These are phyloP conservation scores for Phlebiopsis gigantea DNA, from an alignment of 768 basidiomycete species.

Conservation along the genomic window DNA sequence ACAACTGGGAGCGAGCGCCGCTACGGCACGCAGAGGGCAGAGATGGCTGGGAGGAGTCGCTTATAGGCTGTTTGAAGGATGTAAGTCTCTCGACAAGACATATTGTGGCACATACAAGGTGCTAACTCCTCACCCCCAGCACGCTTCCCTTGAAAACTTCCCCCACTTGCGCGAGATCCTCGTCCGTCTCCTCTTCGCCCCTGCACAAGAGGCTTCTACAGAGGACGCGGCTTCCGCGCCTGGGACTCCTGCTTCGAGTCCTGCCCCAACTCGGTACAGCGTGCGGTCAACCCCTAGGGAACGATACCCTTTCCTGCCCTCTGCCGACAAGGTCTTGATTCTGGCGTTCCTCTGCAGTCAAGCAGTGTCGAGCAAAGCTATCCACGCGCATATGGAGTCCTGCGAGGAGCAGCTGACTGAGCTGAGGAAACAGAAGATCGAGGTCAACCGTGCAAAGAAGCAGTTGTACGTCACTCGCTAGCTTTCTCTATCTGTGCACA, in stretches of 20 bases:
- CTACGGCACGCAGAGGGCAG: slow-evolving; percentile 69
- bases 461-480: slow-evolving; percentile 63
- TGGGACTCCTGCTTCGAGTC: slow-evolving; percentile 42
- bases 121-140: slow-evolving; percentile 37
- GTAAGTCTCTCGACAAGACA: slow-evolving; percentile 43
- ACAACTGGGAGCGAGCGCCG: slow-evolving; percentile 80
- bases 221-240: slow-evolving; percentile 31
- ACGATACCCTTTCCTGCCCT: slow-evolving; percentile 68
- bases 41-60: slow-evolving; percentile 87
- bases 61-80: slow-evolving; percentile 85
- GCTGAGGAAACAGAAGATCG: slow-evolving; percentile 91
- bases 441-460: slow-evolving; percentile 87
- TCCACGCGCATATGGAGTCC: slow-evolving; percentile 85
- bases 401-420: slow-evolving; percentile 89
- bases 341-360: slow-evolving; percentile 86
- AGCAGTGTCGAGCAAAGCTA: slow-evolving; percentile 83
- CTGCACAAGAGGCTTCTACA: slow-evolving; percentile 34
- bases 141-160: slow-evolving; percentile 68
- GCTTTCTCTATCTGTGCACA: slow-evolving; percentile 5
- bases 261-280: slow-evolving; percentile 31
- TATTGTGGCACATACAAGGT: not conserved
- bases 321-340: slow-evolving; percentile 79
- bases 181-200: slow-evolving; percentile 67
- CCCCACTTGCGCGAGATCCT: slow-evolving; percentile 68
- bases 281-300: slow-evolving; percentile 51